These are phyloP conservation scores for Penicillium expansum DNA, from an alignment of 2,329 filamentous ascomycete genomes.

Conservation along the genomic window DNA sequence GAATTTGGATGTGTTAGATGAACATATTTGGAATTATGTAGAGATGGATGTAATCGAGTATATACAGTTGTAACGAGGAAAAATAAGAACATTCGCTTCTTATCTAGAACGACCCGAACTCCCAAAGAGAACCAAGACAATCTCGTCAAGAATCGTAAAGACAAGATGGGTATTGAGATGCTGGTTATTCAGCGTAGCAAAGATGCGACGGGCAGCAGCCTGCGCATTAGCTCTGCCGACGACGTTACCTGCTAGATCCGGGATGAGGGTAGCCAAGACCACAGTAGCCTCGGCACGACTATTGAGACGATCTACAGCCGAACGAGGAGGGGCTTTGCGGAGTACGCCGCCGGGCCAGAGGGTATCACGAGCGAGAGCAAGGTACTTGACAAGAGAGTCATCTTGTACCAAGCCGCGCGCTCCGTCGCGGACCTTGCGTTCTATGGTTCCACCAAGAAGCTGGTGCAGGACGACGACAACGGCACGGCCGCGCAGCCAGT, in stretches of 20 bases:
- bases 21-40: not conserved
- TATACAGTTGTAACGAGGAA: not conserved
- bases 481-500: constrained; percentile 92
- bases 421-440: constrained; percentile 87
- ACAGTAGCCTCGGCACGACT: constrained; percentile 83
- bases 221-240: constrained; percentile 91
- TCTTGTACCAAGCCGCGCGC: constrained; percentile 72
- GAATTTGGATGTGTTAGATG: not conserved
- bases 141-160: constrained; percentile 70
- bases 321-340: constrained; percentile 55
- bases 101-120: constrained; percentile 14
- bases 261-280: constrained; percentile 83
- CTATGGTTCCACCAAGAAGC: constrained; percentile 90
- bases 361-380: constrained; percentile 67
- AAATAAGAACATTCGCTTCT: not conserved
- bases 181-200: constrained; percentile 87
- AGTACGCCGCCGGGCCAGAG: constrained; percentile 69
- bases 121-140: constrained; percentile 64
- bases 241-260: constrained; percentile 87
- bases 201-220: constrained; percentile 80
- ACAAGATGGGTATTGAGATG: constrained; percentile 74
- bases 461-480: constrained; percentile 97
- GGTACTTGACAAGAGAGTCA: constrained; percentile 72
- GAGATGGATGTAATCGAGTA: not conserved
- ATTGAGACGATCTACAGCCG: constrained; percentile 69